phyloP scores from a whole-genome alignment of 148 eudicot species.

The Chenopodium formosanum region DNA sequence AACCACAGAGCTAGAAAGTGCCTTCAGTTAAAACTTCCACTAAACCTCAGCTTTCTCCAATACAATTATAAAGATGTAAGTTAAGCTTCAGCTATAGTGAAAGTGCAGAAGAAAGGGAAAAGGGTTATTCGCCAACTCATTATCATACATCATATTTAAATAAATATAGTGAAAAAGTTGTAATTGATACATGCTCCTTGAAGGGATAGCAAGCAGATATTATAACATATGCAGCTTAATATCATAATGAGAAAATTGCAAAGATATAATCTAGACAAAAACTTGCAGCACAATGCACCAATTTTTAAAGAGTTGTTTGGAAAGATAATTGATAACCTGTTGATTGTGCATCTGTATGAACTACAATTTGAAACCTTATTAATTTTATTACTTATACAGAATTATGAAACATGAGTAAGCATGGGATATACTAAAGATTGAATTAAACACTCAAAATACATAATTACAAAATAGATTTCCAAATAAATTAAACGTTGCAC shows the following conservation, averaged over 20 bases:
- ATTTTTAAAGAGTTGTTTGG: neutral
- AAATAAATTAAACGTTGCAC: too few relatives aligned
- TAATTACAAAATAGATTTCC: too few relatives aligned
- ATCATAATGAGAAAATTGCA: neutral
- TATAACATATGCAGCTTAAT: neutral
- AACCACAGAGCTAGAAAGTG: neutral
- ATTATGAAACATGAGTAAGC: too few relatives aligned
- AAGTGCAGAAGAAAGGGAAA: too few relatives aligned
- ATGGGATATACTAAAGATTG: too few relatives aligned
- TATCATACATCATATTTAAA: too few relatives aligned
- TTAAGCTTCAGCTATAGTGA: neutral
- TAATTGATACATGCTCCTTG: neutral
- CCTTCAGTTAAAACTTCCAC: neutral
- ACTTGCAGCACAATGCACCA: neutral
- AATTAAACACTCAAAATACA: too few relatives aligned
- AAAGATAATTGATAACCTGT: neutral
- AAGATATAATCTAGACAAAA: neutral
- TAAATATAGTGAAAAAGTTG: neutral
- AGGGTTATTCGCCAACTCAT: neutral
- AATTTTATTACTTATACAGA: too few relatives aligned
- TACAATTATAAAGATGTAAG: neutral
- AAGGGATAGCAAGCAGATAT: neutral
- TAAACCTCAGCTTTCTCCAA: neutral
- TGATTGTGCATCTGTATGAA: neutral
- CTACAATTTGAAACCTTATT: neutral